phyloP scores from a whole-genome alignment of 306 rosid species.

The Pterocarpus macrocarpus region DNA sequence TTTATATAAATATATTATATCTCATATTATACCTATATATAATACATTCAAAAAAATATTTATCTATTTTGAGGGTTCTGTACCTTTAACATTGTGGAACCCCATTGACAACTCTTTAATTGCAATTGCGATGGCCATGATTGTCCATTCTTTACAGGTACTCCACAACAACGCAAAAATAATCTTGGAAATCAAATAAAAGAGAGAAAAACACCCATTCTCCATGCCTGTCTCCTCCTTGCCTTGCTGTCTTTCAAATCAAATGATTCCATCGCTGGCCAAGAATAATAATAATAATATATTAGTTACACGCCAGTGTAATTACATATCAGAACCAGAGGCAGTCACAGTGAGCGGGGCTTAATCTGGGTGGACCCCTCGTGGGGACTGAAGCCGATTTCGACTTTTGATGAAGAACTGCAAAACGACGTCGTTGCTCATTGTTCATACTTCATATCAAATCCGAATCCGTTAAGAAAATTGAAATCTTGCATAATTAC shows the following conservation, averaged over 20 bases:
- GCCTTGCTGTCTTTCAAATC: background rate
- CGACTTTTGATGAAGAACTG: background rate
- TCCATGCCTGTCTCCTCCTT: background rate
- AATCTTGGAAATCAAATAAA: background rate
- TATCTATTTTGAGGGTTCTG: background rate
- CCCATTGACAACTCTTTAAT: background rate
- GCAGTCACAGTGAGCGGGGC: background rate
- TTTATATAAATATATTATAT: no score
- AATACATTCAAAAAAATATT: no score
- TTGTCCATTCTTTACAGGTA: background rate
- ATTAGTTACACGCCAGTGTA: background rate
- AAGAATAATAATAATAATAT: background rate
- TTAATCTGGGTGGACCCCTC: background rate
- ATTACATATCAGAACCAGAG: background rate
- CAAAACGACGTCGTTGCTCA: background rate
- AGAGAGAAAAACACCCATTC: background rate
- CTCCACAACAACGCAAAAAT: background rate
- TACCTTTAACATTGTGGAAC: background rate
- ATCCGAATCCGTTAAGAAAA: background rate
- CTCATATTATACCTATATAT: no score
- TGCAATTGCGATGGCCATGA: background rate
- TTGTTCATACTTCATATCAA: background rate
- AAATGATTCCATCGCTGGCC: background rate
- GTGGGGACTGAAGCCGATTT: conserved; percentile 7
- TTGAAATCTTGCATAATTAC: background rate